These are phyloP conservation scores for Picea engelmannii DNA, from an alignment of 83 land plant species.

Conservation along the genomic window DNA sequence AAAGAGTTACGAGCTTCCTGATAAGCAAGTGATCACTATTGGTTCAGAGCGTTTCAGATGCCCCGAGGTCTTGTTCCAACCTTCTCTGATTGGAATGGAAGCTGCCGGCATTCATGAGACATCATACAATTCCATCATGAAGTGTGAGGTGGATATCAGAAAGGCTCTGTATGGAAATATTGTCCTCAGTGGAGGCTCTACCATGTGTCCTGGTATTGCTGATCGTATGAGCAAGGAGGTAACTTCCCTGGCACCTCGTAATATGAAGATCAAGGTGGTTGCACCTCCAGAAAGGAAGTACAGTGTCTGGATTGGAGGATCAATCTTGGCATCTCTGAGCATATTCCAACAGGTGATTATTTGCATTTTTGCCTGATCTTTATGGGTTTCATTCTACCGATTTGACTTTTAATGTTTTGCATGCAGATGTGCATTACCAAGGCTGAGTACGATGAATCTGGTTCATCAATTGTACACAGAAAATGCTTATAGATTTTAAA, in stretches of 20 bases:
- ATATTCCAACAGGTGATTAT: conserved; percentile 24
- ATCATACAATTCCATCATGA: neutral
- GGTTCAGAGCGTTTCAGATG: conserved; percentile 69
- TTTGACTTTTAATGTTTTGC: too few relatives aligned
- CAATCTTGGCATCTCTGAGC: conserved; percentile 22
- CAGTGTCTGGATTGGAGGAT: conserved; percentile 23
- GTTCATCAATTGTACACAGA: too few relatives aligned
- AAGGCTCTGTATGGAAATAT: conserved; percentile 24
- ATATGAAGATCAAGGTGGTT: neutral
- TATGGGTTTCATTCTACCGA: too few relatives aligned
- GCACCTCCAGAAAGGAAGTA: conserved; percentile 36
- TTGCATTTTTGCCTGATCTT: too few relatives aligned
- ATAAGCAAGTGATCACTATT: conserved; percentile 56
- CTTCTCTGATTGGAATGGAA: conserved; percentile 30
- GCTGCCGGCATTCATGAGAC: conserved; percentile 25
- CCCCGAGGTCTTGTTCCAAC: conserved; percentile 38
- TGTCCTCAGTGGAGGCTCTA: neutral
- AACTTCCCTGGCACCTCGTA: neutral
- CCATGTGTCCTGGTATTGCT: neutral
- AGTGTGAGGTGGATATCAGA: conserved; percentile 10
- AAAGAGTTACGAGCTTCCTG: conserved; percentile 20
- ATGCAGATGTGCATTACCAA: conserved; percentile 34
- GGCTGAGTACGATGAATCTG: too few relatives aligned
- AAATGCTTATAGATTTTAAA: too few relatives aligned
- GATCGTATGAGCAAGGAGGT: neutral